These are phyloP conservation scores for Hyparrhenia diplandra DNA, from an alignment of 176 grass and related monocot species.

Conservation along the genomic window DNA sequence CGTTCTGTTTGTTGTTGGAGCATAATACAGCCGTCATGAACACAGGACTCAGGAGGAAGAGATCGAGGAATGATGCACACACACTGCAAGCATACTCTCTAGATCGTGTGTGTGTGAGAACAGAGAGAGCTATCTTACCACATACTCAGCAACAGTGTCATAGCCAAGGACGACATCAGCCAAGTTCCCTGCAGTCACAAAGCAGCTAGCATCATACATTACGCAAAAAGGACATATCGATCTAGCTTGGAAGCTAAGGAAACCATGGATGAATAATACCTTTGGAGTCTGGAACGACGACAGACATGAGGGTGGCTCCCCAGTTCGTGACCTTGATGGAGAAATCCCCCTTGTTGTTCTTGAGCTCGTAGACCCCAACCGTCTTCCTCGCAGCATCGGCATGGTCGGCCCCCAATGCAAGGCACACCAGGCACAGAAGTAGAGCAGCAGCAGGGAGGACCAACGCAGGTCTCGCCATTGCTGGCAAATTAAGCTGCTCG, in stretches of 20 bases:
- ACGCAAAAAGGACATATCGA: neutral
- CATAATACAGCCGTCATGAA: too few species aligned
- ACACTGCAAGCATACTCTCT: too few species aligned
- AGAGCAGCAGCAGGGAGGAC: neutral
- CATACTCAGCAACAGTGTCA: slow-evolving; percentile 64
- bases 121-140: slow-evolving; percentile 57
- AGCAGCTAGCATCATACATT: too few species aligned
- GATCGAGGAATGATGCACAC: too few species aligned
- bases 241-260: too few species aligned
- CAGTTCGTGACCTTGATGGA: slow-evolving; percentile 76
- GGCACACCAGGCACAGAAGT: slow-evolving; percentile 41
- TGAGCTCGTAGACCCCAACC: slow-evolving; percentile 71
- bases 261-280: neutral
- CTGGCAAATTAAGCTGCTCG: neutral
- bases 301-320: slow-evolving; percentile 72
- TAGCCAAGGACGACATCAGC: slow-evolving; percentile 77
- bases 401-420: too few species aligned
- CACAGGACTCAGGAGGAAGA: too few species aligned
- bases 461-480: slow-evolving; percentile 43
- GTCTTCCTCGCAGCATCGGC: slow-evolving; percentile 32
- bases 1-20: slow-evolving; percentile 52
- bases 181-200: slow-evolving; percentile 41
- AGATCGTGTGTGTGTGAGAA: neutral
- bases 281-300: slow-evolving; percentile 56
- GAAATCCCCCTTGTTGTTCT: slow-evolving; percentile 60